Percentiles rank a stretch among this genome's conserved stretches.
These are phyloP conservation scores for Entomortierella lignicola DNA, from an alignment of 192 early-diverging fungal species.

Conservation along the genomic window DNA sequence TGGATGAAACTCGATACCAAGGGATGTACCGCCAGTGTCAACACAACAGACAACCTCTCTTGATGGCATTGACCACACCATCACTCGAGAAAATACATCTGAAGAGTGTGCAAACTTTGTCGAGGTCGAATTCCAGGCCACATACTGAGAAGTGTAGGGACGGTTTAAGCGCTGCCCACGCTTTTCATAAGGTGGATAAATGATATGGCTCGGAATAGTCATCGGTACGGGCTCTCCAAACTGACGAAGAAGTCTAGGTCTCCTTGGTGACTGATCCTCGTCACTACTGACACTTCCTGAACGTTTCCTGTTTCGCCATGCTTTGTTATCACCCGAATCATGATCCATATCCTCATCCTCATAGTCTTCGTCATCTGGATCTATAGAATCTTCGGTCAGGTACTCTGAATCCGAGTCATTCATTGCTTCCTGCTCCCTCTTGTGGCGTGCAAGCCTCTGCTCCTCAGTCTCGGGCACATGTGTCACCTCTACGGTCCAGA, in stretches of 20 bases:
- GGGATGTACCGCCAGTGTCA: conserved; percentile 55
- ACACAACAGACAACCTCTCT: conserved; percentile 55
- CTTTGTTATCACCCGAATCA: not conserved
- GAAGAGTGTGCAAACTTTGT: conserved; percentile 64
- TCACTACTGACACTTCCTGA: not conserved
- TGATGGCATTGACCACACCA: conserved; percentile 59
- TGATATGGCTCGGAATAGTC: conserved; percentile 12
- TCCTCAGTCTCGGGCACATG: conserved; percentile 37
- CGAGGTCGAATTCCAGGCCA: conserved; percentile 58
- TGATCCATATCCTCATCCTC: conserved; percentile 2
- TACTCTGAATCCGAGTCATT: conserved; percentile 2
- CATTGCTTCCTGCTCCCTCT: conserved; percentile 12
- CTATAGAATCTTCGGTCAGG: not conserved
- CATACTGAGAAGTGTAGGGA: conserved; percentile 57
- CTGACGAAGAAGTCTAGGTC: conserved; percentile 22
- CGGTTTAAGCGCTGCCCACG: not conserved
- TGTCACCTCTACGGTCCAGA: conserved; percentile 48
- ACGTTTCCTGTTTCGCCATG: conserved; percentile 5
- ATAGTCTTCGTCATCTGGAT: conserved; percentile 13
- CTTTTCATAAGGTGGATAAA: conserved; percentile 4
- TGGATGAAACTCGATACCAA: conserved; percentile 61
- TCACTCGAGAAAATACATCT: conserved; percentile 48
- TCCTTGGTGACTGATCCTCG: not conserved
- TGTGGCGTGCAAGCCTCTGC: conserved; percentile 17
- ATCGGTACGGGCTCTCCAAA: conserved; percentile 28